Percentiles rank a stretch among this genome's conserved stretches.
Evolutionary conservation across 2,329 filamentous ascomycete species (phyloP).

Genomic region (Tolypocladium tundrense): DNA sequence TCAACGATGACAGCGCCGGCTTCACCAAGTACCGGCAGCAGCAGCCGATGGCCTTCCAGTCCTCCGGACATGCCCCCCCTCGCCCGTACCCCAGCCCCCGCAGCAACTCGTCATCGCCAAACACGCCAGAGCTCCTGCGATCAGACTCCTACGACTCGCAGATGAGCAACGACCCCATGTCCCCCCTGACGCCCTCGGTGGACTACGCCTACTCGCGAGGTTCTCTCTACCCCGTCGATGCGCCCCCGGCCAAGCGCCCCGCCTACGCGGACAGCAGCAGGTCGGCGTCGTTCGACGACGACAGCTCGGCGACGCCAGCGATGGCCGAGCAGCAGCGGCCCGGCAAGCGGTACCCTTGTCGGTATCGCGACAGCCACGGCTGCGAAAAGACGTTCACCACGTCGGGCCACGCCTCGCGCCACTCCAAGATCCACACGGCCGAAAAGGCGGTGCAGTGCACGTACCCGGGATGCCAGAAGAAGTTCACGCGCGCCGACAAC

Average conservation of each 20-base stretch:
- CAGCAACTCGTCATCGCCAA: constrained; percentile 34
- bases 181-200: constrained; percentile 44
- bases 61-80: constrained; percentile 20
- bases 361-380: constrained; percentile 58
- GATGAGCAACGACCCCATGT: constrained; percentile 41
- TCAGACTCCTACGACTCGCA: constrained; percentile 54
- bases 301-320: constrained; percentile 30
- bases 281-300: constrained; percentile 42
- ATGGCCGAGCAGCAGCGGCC: constrained; percentile 30
- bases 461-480: constrained; percentile 63
- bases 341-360: constrained; percentile 63
- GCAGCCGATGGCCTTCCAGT: constrained; percentile 21
- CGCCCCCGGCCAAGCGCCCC: constrained; percentile 27
- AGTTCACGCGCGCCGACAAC: constrained; percentile 74
- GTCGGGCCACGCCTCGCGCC: constrained; percentile 73
- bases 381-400: constrained; percentile 78
- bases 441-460: constrained; percentile 66
- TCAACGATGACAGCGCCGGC: constrained; percentile 39
- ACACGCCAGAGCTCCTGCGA: constrained; percentile 47
- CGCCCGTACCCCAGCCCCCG: constrained; percentile 25
- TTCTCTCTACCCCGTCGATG: constrained; percentile 27
- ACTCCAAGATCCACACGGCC: constrained; percentile 75
- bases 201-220: constrained; percentile 29
- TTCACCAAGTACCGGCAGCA: constrained; percentile 9
- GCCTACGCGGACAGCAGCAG: constrained; percentile 32